phyloP scores from a whole-genome alignment of 768 basidiomycete genomes.

The Calocera cornea region DNA sequence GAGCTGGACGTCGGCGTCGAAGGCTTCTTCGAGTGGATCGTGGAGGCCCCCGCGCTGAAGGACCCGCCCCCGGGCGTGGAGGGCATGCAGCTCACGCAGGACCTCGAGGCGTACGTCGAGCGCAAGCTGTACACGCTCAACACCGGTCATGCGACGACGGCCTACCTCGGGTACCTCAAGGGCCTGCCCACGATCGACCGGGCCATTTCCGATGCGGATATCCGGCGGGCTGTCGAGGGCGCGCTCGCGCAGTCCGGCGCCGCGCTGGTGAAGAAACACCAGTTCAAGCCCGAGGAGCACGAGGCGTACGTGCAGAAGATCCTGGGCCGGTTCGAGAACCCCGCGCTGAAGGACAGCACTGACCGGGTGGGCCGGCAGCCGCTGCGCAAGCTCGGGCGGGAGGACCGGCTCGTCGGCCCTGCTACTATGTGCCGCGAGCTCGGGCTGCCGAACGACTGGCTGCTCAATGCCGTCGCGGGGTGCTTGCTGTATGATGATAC shows the following conservation, averaged over 20 bases:
- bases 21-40: conserved; percentile 31
- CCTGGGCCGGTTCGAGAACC: conserved; percentile 26
- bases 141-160: conserved; percentile 29
- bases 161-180: conserved; percentile 29
- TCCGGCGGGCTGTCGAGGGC: conserved; percentile 20
- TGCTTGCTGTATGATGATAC: conserved; percentile 25
- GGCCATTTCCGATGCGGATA: conserved; percentile 23
- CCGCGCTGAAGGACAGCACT: conserved; percentile 27
- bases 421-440: conserved; percentile 25
- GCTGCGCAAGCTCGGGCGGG: conserved; percentile 27
- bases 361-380: conserved; percentile 29
- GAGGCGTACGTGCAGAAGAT: conserved; percentile 25
- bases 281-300: conserved; percentile 19
- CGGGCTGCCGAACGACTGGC: conserved; percentile 22
- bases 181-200: conserved; percentile 23
- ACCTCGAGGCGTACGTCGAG: conserved; percentile 29
- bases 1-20: conserved; percentile 31
- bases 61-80: conserved; percentile 18
- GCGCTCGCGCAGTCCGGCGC: conserved; percentile 30
- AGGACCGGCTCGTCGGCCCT: conserved; percentile 29
- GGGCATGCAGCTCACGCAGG: conserved; percentile 24
- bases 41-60: conserved; percentile 24
- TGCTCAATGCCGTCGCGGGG: conserved; percentile 27
- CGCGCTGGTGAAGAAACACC: conserved; percentile 25
- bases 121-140: conserved; percentile 35